Conservation (phyloP, 768 basidiomycete species). For the Exsudoporus frostii region DNA sequence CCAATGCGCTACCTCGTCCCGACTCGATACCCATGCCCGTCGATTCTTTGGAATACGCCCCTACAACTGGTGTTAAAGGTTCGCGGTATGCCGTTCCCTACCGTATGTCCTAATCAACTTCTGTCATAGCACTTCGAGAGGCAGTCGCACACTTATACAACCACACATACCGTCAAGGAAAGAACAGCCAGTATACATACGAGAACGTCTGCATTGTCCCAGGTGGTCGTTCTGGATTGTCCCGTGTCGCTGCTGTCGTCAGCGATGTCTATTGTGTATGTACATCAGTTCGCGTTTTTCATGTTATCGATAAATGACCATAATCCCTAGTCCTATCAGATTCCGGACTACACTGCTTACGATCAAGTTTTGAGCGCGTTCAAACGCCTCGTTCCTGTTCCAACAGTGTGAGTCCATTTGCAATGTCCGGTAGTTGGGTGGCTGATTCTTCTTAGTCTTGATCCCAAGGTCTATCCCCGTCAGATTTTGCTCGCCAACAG, state of each 20-base stretch:
- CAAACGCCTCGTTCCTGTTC: slow-evolving; percentile 86
- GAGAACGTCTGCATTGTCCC: slow-evolving; percentile 96
- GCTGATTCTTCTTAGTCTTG: slow-evolving; percentile 35
- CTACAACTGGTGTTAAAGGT: slow-evolving; percentile 90
- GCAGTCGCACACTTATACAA: slow-evolving; percentile 93
- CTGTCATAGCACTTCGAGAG: slow-evolving; percentile 63
- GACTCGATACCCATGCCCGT: slow-evolving; percentile 59
- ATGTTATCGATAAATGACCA: neutral
- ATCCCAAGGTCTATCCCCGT: slow-evolving; percentile 37
- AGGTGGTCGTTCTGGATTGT: slow-evolving; percentile 86
- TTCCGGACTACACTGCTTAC: slow-evolving; percentile 90
- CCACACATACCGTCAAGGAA: slow-evolving; percentile 77
- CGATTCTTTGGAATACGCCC: slow-evolving; percentile 86
- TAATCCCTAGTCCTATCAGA: slow-evolving; percentile 67
- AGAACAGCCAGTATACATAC: slow-evolving; percentile 79
- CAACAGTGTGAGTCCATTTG: slow-evolving; percentile 65
- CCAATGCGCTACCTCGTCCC: slow-evolving; percentile 66
- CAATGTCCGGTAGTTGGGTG: neutral
- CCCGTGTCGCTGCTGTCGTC: slow-evolving; percentile 88
- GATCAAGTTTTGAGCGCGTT: slow-evolving; percentile 84
- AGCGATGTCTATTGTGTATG: slow-evolving; percentile 82
- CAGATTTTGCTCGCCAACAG: neutral
- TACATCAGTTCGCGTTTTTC: neutral
- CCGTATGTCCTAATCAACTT: slow-evolving; percentile 1
- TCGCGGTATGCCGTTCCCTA: slow-evolving; percentile 1